Evolutionary conservation across 495 filamentous ascomycete species (phyloP), one percentile per base, ranked within the genome.

Genomic region (Talaromyces stipitatus): DNA sequence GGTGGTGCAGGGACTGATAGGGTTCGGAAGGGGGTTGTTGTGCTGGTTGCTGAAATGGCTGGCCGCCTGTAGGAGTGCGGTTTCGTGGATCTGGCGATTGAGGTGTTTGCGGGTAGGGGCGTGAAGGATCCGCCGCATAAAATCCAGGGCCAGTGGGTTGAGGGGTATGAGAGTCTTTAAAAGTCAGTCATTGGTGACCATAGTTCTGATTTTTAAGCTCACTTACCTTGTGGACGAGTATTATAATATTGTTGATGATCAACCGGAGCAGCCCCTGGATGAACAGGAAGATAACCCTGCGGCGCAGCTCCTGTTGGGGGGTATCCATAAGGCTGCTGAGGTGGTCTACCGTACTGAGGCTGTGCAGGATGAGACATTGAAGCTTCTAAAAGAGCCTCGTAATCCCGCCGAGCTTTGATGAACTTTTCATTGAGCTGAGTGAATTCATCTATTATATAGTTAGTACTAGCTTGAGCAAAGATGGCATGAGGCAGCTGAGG

Each of bases 361-460:
- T 89, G 85, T n/a, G 84, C 74, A 7, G 88, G 83, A 57, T 95
- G 90, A 1, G 94, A 84, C 91, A 98, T 97, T 23, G 92, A 97
- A 23, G 89, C 86, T 69, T 98, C 94, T 32, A 98, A 77, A n/a
- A 98, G 78, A 26, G 88, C 84, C 70, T 98, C 94, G 69, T 97
- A 98, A 67, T 97, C 94, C 62, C 92, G 82, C 57, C 94, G 85
- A 10, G 94, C 94, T 72, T 98, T 98, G 78, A 98, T 97, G 70
- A 98, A 98, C 69, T 97, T 97, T 64, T 98, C 94, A 67, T 98
- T 98, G 41, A 98, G 81, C 64, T 96, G 91, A 2, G 92, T 96
- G 66, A 98, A 97, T 66, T 98, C 94, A 72, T 98, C 91, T 96
- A 60, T 53, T 14, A 28, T 10, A 16, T n/a, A 28, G 38, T 74